phyloP scores from a whole-genome alignment of 1,139 yeast genomes.

The Candida buenavistaensis region DNA sequence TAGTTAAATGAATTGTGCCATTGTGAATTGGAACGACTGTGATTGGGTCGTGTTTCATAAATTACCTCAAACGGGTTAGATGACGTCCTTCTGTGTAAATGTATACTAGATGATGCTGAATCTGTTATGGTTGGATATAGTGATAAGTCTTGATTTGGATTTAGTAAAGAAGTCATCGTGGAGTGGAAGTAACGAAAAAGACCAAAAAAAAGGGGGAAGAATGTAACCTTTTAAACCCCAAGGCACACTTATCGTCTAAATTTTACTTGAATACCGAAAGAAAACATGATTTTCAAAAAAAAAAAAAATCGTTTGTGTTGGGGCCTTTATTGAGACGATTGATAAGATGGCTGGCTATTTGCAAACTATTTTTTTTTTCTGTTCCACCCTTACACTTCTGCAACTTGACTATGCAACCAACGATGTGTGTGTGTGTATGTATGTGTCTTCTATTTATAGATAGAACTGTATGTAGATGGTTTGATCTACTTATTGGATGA shows the following conservation, averaged over 20 bases:
- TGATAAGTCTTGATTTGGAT: background rate
- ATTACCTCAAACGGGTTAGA: slow-evolving; percentile 26
- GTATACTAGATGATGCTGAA: slow-evolving; percentile 1
- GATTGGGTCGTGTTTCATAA: slow-evolving; percentile 12
- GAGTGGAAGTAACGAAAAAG: background rate
- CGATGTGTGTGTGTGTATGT: too few relatives aligned
- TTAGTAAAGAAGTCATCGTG: background rate
- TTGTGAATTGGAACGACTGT: slow-evolving; percentile 4
- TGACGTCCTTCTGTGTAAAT: slow-evolving; percentile 15
- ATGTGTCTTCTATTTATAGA: too few relatives aligned
- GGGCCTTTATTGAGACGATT: too few relatives aligned
- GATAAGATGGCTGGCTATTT: background rate
- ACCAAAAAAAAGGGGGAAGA: slow-evolving; percentile 1
- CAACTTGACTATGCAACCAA: too few relatives aligned
- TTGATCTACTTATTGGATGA: too few relatives aligned
- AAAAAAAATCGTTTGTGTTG: too few relatives aligned
- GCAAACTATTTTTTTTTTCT: slow-evolving; percentile 1
- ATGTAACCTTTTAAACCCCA: too few relatives aligned
- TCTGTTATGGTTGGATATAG: background rate
- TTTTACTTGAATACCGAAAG: too few relatives aligned
- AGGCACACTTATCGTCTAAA: too few relatives aligned
- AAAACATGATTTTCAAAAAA: too few relatives aligned
- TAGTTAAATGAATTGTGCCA: slow-evolving; percentile 10
- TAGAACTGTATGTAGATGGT: too few relatives aligned
- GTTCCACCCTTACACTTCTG: too few relatives aligned